Evolutionary conservation across 129 eudicot genomes (phyloP), one percentile per base, ranked within the genome.

Genomic region (Escallonia rubra): DNA sequence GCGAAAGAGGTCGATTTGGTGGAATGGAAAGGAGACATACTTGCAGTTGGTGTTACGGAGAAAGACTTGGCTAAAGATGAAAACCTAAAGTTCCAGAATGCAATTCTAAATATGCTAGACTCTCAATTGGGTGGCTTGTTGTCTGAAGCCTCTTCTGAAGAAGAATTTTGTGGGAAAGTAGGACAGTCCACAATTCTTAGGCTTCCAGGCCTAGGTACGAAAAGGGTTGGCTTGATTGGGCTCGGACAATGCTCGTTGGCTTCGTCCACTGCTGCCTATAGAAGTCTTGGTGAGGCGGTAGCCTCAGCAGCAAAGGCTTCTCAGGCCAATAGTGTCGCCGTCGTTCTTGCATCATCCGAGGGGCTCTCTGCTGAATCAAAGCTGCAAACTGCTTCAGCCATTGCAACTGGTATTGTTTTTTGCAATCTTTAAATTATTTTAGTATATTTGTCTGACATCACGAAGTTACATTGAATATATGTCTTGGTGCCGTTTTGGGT

Each of bases 1-100:
- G 99, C 91, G 42, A 89, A 94, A 89, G 99, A 89, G 64, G 67
- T 82, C 45, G 89, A 89, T 70, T 80, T 83, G 78, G 62, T 78
- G 42, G 96, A 87, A 83, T 94, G 99, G 99, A 94, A 89, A 79
- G 99, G 97, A 54, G 99, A 89, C 72, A 75, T 89, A 43, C 97
- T 94, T n/a, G 99, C 97, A 3, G 88, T 94, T 2, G 99, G 97
- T 61, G 93, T 86, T 57, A 72, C 90, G 15, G 97, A 94, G 73
- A 86, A 86, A 75, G 97, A 94, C 81, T 63, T 87, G 93, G 67
- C 74, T 14, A 89, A 81, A 79, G 97, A 94, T 55, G 87, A 77
- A 39, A 79, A 83, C 73, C 76, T 81, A 43, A 87, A 94, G 65
- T 94, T 94, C 77, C 79, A 80, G 63, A 94, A 94, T 75, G 59